Conservation (phyloP, 768 basidiomycete species). For the Kwoniella heveanensis region DNA sequence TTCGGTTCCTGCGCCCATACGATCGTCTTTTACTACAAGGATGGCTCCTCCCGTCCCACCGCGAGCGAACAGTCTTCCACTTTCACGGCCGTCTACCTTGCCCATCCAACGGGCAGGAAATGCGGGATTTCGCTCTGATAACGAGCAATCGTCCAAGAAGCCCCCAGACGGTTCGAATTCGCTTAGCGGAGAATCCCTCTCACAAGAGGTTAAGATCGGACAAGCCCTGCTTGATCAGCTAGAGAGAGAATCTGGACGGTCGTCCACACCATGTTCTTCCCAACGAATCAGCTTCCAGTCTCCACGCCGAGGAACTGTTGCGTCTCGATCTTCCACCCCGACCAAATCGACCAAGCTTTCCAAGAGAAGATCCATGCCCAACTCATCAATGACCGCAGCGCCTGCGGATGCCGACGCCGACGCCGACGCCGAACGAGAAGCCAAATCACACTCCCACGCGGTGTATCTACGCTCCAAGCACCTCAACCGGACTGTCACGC, state of each 20-base stretch:
- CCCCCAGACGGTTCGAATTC: background rate
- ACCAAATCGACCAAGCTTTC: conserved; percentile 9
- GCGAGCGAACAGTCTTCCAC: conserved; percentile 3
- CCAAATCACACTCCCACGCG: conserved; percentile 62
- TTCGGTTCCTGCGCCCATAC: background rate
- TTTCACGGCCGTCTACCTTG: background rate
- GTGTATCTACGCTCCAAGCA: conserved; percentile 83
- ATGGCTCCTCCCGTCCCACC: background rate
- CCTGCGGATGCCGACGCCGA: background rate
- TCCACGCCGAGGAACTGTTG: background rate
- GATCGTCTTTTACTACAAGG: background rate
- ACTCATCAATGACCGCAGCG: background rate
- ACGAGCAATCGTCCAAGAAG: too few species aligned
- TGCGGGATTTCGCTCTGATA: too few species aligned
- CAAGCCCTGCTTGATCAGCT: conserved; percentile 28
- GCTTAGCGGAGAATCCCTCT: conserved; percentile 6
- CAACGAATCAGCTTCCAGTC: conserved; percentile 14
- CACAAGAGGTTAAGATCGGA: conserved; percentile 14
- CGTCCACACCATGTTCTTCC: conserved; percentile 10
- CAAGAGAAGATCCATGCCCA: conserved; percentile 10
- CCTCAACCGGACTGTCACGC: conserved; percentile 76
- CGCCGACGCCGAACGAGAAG: conserved; percentile 17
- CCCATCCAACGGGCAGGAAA: background rate
- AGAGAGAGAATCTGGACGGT: conserved; percentile 7
- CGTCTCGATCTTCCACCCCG: conserved; percentile 9